Conservation (phyloP, 352 stramenopile species). For the Phytopythium vexans region DNA sequence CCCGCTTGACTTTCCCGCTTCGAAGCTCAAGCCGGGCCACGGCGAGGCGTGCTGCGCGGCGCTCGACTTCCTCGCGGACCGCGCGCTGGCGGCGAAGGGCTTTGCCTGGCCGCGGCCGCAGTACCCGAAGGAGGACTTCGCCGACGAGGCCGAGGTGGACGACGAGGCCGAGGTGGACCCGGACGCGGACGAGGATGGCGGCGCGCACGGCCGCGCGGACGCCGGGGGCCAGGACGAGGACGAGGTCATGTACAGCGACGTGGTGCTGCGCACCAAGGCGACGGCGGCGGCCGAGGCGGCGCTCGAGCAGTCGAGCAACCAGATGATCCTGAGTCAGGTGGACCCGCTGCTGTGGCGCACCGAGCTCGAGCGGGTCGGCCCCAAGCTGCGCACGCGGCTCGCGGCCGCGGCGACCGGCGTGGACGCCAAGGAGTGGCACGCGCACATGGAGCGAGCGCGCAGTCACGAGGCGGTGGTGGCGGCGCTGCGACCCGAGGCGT, state of each 20-base stretch:
- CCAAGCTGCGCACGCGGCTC: slow-evolving; percentile 53
- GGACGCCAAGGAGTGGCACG: slow-evolving; percentile 68
- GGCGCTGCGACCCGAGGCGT: slow-evolving; percentile 50
- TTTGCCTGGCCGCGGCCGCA: slow-evolving; percentile 64
- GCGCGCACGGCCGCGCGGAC: slow-evolving; percentile 21
- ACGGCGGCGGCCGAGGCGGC: slow-evolving; percentile 27
- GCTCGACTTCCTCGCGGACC: slow-evolving; percentile 83
- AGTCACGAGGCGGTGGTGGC: slow-evolving; percentile 68
- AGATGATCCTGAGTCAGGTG: slow-evolving; percentile 85
- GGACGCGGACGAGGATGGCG: slow-evolving; percentile 49
- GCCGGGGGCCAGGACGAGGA: slow-evolving; percentile 34
- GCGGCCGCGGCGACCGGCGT: slow-evolving; percentile 11
- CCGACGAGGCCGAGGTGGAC: slow-evolving; percentile 72
- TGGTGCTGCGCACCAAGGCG: slow-evolving; percentile 33
- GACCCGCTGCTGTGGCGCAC: slow-evolving; percentile 81
- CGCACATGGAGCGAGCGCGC: slow-evolving; percentile 73
- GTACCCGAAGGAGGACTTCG: slow-evolving; percentile 83
- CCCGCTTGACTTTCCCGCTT: slow-evolving; percentile 74
- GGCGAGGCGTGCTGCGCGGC: slow-evolving; percentile 71
- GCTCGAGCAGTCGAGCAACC: slow-evolving; percentile 73
- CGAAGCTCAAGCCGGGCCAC: slow-evolving; percentile 74
- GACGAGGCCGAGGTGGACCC: slow-evolving; percentile 55
- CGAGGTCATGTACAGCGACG: slow-evolving; percentile 67
- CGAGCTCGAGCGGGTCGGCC: slow-evolving; percentile 77
- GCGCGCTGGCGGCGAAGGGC: slow-evolving; percentile 55